Evolutionary conservation across 345 rosid genomes (phyloP).

Genomic region (Bruguiera sexangula): DNA sequence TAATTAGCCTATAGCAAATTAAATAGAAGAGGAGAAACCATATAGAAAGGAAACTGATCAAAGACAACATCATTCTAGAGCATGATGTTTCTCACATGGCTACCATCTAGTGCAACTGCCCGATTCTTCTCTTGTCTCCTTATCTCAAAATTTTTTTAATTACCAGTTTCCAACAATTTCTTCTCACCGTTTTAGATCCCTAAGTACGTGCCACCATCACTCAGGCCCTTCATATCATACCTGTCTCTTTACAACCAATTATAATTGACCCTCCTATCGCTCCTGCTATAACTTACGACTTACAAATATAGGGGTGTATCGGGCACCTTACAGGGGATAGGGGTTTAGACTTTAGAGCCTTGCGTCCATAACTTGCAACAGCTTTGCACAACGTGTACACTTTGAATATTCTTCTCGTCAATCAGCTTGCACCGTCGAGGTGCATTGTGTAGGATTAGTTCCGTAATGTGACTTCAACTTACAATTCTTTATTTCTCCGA

Average conservation of each 20-base stretch:
- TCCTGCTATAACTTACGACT: not conserved
- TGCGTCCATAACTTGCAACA: constrained; percentile 26
- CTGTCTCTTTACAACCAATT: constrained; percentile 5
- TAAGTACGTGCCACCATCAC: constrained; percentile 15
- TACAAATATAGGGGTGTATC: not conserved
- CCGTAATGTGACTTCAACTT: constrained; percentile 20
- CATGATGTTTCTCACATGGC: constrained; percentile 51
- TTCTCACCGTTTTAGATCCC: constrained; percentile 11
- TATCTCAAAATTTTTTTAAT: constrained; percentile 3
- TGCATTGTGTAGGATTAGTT: constrained; percentile 17
- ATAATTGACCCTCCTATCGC: not conserved
- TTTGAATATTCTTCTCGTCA: constrained; percentile 13
- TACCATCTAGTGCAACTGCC: constrained; percentile 20
- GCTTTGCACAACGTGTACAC: constrained; percentile 18
- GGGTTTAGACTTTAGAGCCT: constrained; percentile 8
- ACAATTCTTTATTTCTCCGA: constrained; percentile 23
- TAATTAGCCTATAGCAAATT: not conserved
- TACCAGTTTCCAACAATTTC: not conserved
- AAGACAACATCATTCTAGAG: constrained; percentile 33
- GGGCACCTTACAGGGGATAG: constrained; percentile 14
- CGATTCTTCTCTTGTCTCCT: constrained; percentile 28
- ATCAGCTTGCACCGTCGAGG: not conserved
- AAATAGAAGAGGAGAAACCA: not conserved
- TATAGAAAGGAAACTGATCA: not conserved
- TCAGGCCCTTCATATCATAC: constrained; percentile 30